A percentile compares a stretch with the other conserved stretches of the same genome.
phyloP scores from a whole-genome alignment of 768 basidiomycete genomes.

The Suillus discolor region DNA sequence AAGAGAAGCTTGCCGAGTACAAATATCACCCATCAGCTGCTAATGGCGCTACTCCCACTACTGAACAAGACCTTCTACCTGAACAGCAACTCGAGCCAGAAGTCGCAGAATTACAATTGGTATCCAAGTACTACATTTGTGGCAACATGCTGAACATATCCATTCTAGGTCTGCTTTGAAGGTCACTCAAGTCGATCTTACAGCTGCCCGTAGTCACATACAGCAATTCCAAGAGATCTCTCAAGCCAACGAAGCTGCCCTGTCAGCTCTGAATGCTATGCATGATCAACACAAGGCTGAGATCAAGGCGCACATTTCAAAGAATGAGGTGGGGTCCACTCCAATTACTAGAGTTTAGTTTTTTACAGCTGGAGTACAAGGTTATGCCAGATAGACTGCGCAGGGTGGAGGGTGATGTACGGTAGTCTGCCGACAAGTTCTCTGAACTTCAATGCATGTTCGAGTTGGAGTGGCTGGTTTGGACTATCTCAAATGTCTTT shows the following conservation, averaged over 20 bases:
- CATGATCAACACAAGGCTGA: conserved; percentile 80
- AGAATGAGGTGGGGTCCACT: conserved; percentile 59
- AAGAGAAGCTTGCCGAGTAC: conserved; percentile 87
- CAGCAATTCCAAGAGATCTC: conserved; percentile 88
- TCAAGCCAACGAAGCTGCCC: conserved; percentile 77
- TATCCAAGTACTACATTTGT: conserved; percentile 1
- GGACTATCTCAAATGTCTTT: conserved; percentile 36
- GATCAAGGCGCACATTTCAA: conserved; percentile 67
- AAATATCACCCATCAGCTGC: conserved; percentile 58
- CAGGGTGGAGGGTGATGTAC: conserved; percentile 54
- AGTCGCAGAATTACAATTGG: conserved; percentile 81
- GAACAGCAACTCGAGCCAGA: conserved; percentile 85
- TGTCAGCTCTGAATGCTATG: conserved; percentile 66
- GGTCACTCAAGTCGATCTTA: conserved; percentile 75
- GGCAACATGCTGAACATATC: conserved; percentile 1
- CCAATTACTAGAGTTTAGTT: background rate
- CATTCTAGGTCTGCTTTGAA: conserved; percentile 67
- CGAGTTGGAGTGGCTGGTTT: conserved; percentile 69
- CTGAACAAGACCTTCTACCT: conserved; percentile 51
- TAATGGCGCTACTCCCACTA: conserved; percentile 32
- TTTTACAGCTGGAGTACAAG: conserved; percentile 58
- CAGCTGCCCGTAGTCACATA: conserved; percentile 68
- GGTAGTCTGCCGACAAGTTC: conserved; percentile 48
- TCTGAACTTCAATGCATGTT: conserved; percentile 63
- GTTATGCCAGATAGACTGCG: conserved; percentile 65